These are phyloP conservation scores for Haematococcus sp. DNA, from an alignment of 139 green algal genomes.

Conservation along the genomic window DNA sequence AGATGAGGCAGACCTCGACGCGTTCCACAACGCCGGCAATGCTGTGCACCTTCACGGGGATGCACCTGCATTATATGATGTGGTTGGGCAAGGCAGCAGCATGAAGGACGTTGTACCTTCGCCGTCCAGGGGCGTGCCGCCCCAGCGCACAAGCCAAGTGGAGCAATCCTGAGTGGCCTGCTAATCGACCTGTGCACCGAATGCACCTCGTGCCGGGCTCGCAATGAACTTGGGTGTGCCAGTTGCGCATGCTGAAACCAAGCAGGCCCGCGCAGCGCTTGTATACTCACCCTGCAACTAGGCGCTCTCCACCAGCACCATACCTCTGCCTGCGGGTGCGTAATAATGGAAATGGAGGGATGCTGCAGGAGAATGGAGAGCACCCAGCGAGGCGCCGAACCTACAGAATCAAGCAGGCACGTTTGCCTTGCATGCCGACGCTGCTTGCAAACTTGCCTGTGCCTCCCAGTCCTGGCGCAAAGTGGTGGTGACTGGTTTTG, in stretches of 20 bases:
- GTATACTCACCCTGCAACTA: conserved; percentile 65
- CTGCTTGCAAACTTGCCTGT: no score
- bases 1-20: conserved; percentile 31
- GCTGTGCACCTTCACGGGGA: conserved; percentile 53
- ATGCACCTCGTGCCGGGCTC: no score
- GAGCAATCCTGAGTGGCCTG: no score
- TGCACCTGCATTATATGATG: conserved; percentile 69
- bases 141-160: no score
- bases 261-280: background rate
- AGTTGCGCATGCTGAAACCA: background rate
- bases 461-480: no score
- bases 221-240: background rate
- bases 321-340: conserved; percentile 68
- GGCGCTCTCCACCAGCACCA: conserved; percentile 46
- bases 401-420: no score
- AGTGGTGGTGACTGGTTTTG: no score
- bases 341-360: background rate
- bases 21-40: no score
- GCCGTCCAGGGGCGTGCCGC: background rate
- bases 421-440: no score
- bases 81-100: background rate
- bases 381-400: no score
- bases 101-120: no score
- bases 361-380: background rate
- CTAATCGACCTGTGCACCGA: no score